Percentiles rank a stretch among this genome's conserved stretches.
phyloP scores from a whole-genome alignment of 2,329 filamentous ascomycete genomes.

The Helotiales sp. region DNA sequence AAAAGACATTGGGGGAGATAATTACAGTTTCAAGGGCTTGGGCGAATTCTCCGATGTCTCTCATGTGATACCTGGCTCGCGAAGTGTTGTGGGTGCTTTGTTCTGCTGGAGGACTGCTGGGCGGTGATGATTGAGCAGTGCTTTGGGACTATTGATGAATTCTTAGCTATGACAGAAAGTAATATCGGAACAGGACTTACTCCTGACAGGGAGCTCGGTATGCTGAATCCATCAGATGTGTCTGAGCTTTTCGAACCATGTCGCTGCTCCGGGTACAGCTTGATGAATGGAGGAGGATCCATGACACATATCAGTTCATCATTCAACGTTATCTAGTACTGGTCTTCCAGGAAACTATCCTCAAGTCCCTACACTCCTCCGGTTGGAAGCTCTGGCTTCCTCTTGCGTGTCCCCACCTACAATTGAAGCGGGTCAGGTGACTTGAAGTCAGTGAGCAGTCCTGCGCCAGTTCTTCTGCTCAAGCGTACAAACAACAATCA shows the following conservation, averaged over 20 bases:
- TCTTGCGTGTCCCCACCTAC: too few species aligned
- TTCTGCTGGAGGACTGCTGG: neutral
- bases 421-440: neutral
- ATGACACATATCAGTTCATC: neutral
- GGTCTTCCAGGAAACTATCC: too few species aligned
- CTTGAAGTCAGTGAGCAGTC: neutral
- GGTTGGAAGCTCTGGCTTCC: too few species aligned
- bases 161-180: neutral
- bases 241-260: neutral
- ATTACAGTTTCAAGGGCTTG: neutral
- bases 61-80: constrained; percentile 2
- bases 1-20: neutral
- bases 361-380: too few species aligned
- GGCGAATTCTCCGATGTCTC: constrained; percentile 1
- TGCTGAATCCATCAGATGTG: neutral
- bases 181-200: neutral
- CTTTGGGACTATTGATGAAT: neutral
- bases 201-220: neutral
- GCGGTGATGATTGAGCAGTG: neutral
- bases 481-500: too few species aligned
- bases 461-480: neutral
- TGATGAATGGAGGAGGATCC: neutral
- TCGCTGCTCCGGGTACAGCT: neutral
- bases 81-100: neutral
- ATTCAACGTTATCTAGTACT: too few species aligned